A percentile compares a stretch with the other conserved stretches of the same genome.
These are phyloP conservation scores for Fusarium camptoceras DNA, from an alignment of 2,329 filamentous ascomycete species.

Conservation along the genomic window DNA sequence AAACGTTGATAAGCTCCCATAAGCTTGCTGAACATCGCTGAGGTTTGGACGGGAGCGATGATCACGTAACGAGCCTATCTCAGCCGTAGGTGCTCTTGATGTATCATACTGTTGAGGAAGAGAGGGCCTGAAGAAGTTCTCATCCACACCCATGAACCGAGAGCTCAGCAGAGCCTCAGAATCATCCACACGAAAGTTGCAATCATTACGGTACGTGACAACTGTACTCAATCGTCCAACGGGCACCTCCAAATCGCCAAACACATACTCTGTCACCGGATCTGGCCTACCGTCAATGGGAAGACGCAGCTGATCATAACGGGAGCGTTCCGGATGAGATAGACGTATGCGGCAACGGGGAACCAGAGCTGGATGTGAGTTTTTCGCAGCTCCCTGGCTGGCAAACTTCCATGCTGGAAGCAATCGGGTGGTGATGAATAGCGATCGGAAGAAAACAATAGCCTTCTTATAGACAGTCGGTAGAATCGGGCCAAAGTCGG, in stretches of 20 bases:
- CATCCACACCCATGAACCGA: conserved; percentile 90
- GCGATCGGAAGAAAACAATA: conserved; percentile 91
- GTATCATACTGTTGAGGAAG: conserved; percentile 66
- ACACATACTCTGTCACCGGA: conserved; percentile 77
- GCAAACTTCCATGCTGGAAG: conserved; percentile 88
- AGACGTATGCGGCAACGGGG: conserved; percentile 84
- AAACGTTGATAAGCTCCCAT: conserved; percentile 91
- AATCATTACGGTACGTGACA: conserved; percentile 87
- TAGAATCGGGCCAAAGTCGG: conserved; percentile 70
- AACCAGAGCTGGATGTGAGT: conserved; percentile 73
- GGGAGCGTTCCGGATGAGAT: conserved; percentile 65
- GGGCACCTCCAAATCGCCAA: conserved; percentile 87
- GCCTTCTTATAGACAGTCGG: conserved; percentile 97
- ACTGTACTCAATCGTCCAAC: conserved; percentile 85
- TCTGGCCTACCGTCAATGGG: conserved; percentile 54
- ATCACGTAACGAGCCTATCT: conserved; percentile 81
- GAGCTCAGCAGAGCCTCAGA: conserved; percentile 92
- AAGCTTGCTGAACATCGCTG: conserved; percentile 79
- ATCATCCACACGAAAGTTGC: conserved; percentile 91
- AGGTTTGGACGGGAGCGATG: conserved; percentile 61
- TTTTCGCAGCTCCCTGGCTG: conserved; percentile 78
- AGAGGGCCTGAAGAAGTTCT: conserved; percentile 86
- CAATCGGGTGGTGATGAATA: conserved; percentile 85
- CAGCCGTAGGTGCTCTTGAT: conserved; percentile 55
- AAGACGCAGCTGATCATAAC: conserved; percentile 72